Evolutionary conservation across 257 asterid species (phyloP).

Genomic region (Perilla frutescens): DNA sequence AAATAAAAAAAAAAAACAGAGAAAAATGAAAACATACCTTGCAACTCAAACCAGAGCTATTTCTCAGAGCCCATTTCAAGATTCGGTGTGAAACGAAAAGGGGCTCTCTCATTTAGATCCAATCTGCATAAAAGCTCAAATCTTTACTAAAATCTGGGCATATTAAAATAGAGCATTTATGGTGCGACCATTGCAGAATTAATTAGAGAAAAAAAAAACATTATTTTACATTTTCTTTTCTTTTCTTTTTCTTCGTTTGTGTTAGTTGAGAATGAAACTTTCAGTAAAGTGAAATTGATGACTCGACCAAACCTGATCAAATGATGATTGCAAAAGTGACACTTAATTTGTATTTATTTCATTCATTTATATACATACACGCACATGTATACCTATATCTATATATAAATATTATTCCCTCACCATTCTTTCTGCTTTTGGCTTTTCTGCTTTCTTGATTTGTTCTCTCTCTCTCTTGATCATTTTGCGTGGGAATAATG

Average conservation of each 20-base stretch:
- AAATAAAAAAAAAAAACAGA: not conserved
- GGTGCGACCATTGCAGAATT: conserved; percentile 31
- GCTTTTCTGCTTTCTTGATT: conserved; percentile 44
- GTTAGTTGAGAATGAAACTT: conserved; percentile 47
- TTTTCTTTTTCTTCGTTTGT: not conserved
- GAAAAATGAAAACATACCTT: conserved; percentile 24
- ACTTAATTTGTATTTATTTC: conserved; percentile 15
- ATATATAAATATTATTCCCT: not conserved
- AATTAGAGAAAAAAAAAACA: conserved; percentile 19
- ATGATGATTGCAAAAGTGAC: conserved; percentile 37
- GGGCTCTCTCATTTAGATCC: conserved; percentile 42
- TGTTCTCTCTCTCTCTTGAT: not conserved
- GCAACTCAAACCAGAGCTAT: conserved; percentile 6
- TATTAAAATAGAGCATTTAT: conserved; percentile 37
- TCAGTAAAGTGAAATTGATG: conserved; percentile 41
- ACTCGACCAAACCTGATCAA: conserved; percentile 32
- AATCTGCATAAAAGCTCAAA: conserved; percentile 44
- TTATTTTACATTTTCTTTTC: conserved; percentile 17
- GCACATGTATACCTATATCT: not conserved
- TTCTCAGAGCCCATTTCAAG: conserved; percentile 39
- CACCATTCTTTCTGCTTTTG: conserved; percentile 41
- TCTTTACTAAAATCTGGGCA: conserved; percentile 25
- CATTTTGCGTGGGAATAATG: not conserved
- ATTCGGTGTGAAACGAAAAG: conserved; percentile 23
- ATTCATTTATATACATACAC: not conserved